Evolutionary conservation across 1,139 yeast genomes (phyloP).

Genomic region (Saccharomycopsis hybrid): DNA sequence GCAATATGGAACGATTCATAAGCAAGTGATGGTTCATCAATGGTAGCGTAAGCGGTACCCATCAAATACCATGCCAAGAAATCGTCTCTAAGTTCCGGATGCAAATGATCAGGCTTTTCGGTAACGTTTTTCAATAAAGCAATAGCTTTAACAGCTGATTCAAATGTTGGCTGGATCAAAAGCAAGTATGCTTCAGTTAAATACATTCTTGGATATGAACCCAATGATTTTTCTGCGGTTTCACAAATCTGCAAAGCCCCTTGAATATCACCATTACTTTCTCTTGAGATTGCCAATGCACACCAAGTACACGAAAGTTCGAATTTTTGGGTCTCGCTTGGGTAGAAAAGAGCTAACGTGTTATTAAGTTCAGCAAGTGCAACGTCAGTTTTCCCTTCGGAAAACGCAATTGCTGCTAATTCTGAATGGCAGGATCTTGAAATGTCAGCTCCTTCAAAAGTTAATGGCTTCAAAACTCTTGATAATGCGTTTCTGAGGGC

Average conservation of each 20-base stretch:
- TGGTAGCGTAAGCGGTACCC: slow-evolving; percentile 45
- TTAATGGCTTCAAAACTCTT: slow-evolving; percentile 36
- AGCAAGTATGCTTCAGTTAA: slow-evolving; percentile 41
- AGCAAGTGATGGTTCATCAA: slow-evolving; percentile 44
- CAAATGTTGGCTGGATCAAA: slow-evolving; percentile 12
- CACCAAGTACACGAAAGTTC: slow-evolving; percentile 45
- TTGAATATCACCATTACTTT: slow-evolving; percentile 38
- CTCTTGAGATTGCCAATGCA: slow-evolving; percentile 43
- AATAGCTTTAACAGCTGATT: slow-evolving; percentile 12
- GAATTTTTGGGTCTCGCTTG: slow-evolving; percentile 39
- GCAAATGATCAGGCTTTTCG: slow-evolving; percentile 6
- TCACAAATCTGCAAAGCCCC: slow-evolving; percentile 44
- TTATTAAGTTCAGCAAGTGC: slow-evolving; percentile 40
- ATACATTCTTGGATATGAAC: slow-evolving; percentile 33
- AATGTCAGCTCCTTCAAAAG: slow-evolving; percentile 36
- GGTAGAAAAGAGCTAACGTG: slow-evolving; percentile 43
- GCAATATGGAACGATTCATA: slow-evolving; percentile 56
- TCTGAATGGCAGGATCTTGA: slow-evolving; percentile 49
- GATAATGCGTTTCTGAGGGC: slow-evolving; percentile 37
- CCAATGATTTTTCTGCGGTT: slow-evolving; percentile 38
- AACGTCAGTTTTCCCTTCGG: slow-evolving; percentile 42
- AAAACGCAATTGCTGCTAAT: slow-evolving; percentile 45
- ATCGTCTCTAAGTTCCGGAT: slow-evolving; percentile 30
- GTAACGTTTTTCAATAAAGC: slow-evolving; percentile 9
- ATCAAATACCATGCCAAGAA: slow-evolving; percentile 55